phyloP scores from a whole-genome alignment of 768 basidiomycete genomes.

The Lactarius tabidus region DNA sequence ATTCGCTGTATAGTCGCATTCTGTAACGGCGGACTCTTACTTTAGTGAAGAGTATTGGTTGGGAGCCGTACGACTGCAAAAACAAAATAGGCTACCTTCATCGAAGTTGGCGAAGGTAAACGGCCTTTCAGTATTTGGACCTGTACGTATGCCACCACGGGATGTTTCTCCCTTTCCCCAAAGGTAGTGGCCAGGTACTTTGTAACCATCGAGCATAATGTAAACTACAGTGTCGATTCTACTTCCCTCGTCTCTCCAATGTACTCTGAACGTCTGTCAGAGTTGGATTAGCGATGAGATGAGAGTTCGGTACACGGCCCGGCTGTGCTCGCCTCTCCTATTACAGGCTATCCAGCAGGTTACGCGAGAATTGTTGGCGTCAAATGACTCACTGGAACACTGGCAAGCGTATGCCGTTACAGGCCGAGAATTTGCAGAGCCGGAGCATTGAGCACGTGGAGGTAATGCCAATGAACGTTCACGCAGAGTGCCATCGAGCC shows the following conservation, averaged over 20 bases:
- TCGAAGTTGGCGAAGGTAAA: constrained; percentile 52
- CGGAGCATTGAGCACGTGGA: constrained; percentile 34
- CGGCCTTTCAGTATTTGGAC: constrained; percentile 48
- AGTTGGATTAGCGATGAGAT: neutral
- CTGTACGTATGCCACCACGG: constrained; percentile 52
- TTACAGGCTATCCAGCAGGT: constrained; percentile 69
- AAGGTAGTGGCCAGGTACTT: constrained; percentile 60
- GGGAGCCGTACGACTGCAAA: neutral
- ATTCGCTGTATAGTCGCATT: neutral
- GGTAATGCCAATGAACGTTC: too few relatives aligned
- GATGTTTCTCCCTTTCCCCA: constrained; percentile 51
- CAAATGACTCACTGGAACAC: constrained; percentile 56
- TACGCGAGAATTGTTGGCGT: constrained; percentile 41
- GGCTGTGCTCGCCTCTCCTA: constrained; percentile 44
- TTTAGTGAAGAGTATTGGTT: neutral
- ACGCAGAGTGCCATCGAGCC: too few relatives aligned
- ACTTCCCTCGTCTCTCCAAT: constrained; percentile 62
- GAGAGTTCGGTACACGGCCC: neutral
- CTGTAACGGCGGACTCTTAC: constrained; percentile 1
- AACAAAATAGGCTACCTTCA: constrained; percentile 34
- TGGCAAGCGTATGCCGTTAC: constrained; percentile 44
- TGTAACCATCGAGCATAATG: constrained; percentile 57
- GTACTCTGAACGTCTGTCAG: constrained; percentile 51
- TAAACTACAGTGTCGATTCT: constrained; percentile 52
- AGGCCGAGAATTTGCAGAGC: constrained; percentile 60